Base-by-base conservation (phyloP, 2,329 filamentous ascomycete genomes). In the Blastomyces parvus region DNA sequence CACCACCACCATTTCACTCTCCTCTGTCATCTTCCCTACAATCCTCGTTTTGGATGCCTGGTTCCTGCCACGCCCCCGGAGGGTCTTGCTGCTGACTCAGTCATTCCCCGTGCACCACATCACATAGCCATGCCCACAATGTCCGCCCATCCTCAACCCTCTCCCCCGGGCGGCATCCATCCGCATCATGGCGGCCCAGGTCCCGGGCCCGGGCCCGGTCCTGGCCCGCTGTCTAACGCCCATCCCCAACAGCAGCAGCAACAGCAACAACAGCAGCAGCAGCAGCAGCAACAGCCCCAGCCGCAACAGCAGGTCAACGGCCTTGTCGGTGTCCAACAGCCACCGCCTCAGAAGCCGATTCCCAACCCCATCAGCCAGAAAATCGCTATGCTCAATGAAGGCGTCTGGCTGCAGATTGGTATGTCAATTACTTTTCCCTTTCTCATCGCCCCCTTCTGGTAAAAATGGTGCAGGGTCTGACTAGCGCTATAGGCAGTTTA, bases 401-500 rank as follows among this genome's bases (percentile, higher is more conserved):
- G 84, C 59, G 87, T 96, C 62, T 97, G 93, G 93, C 83, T 96
- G 72, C 89, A 94, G 74, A 89, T 97, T 69, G 93, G 91, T 30
- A 48, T 61, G 55, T 40, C 38, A 46, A 62, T 61, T 60, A 65
- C 36, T 59, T 60, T 58, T 61, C 66, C 61, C n/a, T n/a, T n/a
- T n/a, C n/a, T n/a, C n/a, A n/a, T n/a, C 44, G 64, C 63, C 63
- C 38, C 3, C 64, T 57, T 4, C 33, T 36, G 33, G 63, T 27
- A 66, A 70, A 46, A 72, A 68, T 69, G 22, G n/a, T 62, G 19
- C 33, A 36, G 7, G 5, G 33, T 55, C 68, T 68, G 58, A 64
- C 68, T 68, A 67, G 69, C 68, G 66, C 72, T 77, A 65, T 64
- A 96, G 92, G 93, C 46, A 89, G 86, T 70, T 83, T 96, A 66